Base-by-base conservation (phyloP, 2,329 filamentous ascomycete genomes). In the Diplodia mutila region DNA sequence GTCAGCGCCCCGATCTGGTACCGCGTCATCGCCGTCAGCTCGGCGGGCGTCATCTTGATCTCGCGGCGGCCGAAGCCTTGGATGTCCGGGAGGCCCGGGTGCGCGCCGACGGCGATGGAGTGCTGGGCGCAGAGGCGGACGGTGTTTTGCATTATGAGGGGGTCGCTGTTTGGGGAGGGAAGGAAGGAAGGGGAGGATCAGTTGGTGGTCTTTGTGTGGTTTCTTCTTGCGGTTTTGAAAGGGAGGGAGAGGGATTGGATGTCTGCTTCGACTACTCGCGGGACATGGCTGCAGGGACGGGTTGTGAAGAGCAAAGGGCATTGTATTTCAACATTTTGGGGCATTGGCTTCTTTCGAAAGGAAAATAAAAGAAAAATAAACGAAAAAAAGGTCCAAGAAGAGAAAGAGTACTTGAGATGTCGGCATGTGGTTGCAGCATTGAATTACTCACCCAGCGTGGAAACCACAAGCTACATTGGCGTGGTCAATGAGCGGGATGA, bases 1-100 rank as follows among this genome's bases (percentile, higher is more conserved):
- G 86, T 84, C 1, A 90, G 78, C 0, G 88, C 87, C 1, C 88
- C 88, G 39, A 90, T 83, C 73, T 90, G 88, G 75, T 90, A 90
- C 37, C 87, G 76, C 0, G 85, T 81, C 69, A 85, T 84, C 8
- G 86, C 85, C 1, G 85, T 85, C 69, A 87, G 78, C 71, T 89
- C 87, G 21, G 85, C 84, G 0, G 85, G 81, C 0, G 81, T 78
- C 71, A 90, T 81, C 53, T 86, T 84, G 75, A 90, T 89, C 69
- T 87, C 84, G 21, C 88, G 82, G 1, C 88, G 80, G 2, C 88
- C 88, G 71, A 90, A 90, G 9, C 88, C 88, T 76, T 87, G 83
- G 25, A 89, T 81, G 73, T 90, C 88, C n/a, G 86, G 87, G 0
- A 90, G 79, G 1, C 87, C 87, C 0, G 88, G 88, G 71, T 91